phyloP scores from a whole-genome alignment of 2,329 filamentous ascomycete genomes.

The Claviceps purpurea region DNA sequence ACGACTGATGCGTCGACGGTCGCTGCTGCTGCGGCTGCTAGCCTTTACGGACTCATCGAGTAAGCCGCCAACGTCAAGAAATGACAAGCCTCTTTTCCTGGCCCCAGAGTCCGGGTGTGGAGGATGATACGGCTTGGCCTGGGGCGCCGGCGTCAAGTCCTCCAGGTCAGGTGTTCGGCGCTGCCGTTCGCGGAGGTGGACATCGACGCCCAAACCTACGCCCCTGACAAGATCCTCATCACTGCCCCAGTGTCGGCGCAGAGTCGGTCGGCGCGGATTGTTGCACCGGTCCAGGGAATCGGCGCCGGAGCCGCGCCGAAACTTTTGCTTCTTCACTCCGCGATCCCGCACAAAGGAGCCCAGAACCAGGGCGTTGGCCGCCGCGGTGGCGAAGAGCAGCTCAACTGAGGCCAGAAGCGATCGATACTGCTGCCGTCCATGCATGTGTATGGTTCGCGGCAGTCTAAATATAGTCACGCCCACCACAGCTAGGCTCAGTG shows the following conservation, averaged over 20 bases:
- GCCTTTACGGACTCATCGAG: constrained; percentile 35
- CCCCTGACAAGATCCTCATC: constrained; percentile 81
- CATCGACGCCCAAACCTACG: constrained; percentile 55
- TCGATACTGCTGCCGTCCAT: constrained; percentile 72
- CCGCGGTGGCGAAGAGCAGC: constrained; percentile 73
- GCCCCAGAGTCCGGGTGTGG: constrained; percentile 20
- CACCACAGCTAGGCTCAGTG: constrained; percentile 68
- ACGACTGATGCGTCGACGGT: constrained; percentile 26
- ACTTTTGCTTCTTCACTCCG: constrained; percentile 81
- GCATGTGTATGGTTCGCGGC: constrained; percentile 56
- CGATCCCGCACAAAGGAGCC: constrained; percentile 87
- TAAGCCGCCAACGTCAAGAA: constrained; percentile 75
- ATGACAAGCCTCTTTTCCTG: constrained; percentile 43
- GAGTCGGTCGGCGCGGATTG: constrained; percentile 29
- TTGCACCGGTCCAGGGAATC: constrained; percentile 45
- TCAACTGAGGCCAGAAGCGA: constrained; percentile 84
- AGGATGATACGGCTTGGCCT: constrained; percentile 17
- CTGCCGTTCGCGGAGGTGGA: constrained; percentile 30
- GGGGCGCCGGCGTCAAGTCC: constrained; percentile 24
- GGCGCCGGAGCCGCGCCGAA: constrained; percentile 49
- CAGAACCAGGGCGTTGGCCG: constrained; percentile 79
- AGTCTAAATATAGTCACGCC: constrained; percentile 69
- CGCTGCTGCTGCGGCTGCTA: constrained; percentile 15
- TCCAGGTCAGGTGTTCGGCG: constrained; percentile 14
- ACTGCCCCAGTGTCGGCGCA: constrained; percentile 65